Percentiles rank a stretch among this genome's conserved stretches.
phyloP scores from a whole-genome alignment of 345 rosid genomes.

The Sisymbrium altissimum region DNA sequence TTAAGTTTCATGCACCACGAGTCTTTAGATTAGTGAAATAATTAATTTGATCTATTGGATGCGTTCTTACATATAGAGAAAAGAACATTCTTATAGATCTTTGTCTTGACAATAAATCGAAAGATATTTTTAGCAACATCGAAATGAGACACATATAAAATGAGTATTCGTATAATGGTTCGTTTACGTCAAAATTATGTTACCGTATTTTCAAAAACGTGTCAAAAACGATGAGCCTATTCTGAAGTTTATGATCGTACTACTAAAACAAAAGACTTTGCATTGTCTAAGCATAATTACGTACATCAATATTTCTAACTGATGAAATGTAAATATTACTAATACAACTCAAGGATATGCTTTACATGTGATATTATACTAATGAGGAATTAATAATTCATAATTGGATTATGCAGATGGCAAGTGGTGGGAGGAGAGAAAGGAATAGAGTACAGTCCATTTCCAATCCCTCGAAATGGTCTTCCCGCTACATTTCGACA shows the following conservation, averaged over 20 bases:
- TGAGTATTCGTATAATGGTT: too few relatives aligned
- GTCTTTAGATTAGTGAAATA: not conserved
- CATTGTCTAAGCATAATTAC: not conserved
- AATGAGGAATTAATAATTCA: not conserved
- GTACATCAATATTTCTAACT: not conserved
- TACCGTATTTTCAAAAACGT: not conserved
- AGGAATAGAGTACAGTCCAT: slow-evolving; percentile 82
- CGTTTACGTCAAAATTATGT: not conserved
- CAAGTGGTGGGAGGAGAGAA: slow-evolving; percentile 54
- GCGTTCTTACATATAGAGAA: not conserved
- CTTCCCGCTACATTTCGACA: slow-evolving; percentile 69
- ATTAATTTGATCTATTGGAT: not conserved
- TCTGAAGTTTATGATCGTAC: not conserved
- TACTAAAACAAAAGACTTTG: not conserved
- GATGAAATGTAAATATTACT: not conserved
- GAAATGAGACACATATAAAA: too few relatives aligned
- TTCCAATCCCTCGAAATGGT: slow-evolving; percentile 78
- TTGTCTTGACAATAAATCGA: not conserved
- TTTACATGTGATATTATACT: slow-evolving; percentile 5
- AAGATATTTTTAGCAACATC: too few relatives aligned
- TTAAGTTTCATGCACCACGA: not conserved
- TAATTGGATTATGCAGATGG: slow-evolving; percentile 51
- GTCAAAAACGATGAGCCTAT: not conserved
- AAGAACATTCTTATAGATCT: not conserved
- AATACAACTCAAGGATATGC: not conserved